These are phyloP conservation scores for Gonapodya prolifera DNA, from an alignment of 192 early-diverging fungal genomes.

Conservation along the genomic window DNA sequence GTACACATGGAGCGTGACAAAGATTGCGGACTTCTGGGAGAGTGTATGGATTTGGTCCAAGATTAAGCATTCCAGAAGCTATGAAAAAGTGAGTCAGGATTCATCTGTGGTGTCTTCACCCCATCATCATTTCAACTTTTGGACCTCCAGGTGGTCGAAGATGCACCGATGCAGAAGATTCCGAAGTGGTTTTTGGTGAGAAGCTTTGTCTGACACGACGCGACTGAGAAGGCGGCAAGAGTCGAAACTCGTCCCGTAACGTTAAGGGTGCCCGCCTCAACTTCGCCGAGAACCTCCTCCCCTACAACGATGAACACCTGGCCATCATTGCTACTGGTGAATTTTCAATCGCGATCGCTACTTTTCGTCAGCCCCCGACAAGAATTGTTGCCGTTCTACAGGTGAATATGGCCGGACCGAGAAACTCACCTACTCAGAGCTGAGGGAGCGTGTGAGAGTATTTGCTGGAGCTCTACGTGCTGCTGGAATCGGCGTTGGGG, in stretches of 20 bases:
- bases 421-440: neutral
- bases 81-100: neutral
- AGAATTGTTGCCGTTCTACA: neutral
- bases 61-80: neutral
- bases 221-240: no score
- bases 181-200: slow-evolving; percentile 75
- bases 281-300: slow-evolving; percentile 82
- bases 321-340: neutral
- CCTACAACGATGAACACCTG: slow-evolving; percentile 21
- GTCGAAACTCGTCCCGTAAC: no score
- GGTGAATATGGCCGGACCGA: neutral
- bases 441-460: neutral
- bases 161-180: slow-evolving; percentile 64
- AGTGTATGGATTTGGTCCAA: neutral
- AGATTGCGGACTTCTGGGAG: slow-evolving; percentile 70
- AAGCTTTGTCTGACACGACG: neutral
- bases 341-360: neutral
- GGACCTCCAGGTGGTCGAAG: slow-evolving; percentile 47
- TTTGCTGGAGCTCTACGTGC: neutral
- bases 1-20: slow-evolving; percentile 68
- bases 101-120: no score
- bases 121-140: no score
- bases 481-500: slow-evolving; percentile 60
- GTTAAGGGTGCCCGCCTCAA: slow-evolving; percentile 36
- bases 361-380: neutral